These are phyloP conservation scores for Cadophora sp. DNA, from an alignment of 2,329 filamentous ascomycete species.

Conservation along the genomic window DNA sequence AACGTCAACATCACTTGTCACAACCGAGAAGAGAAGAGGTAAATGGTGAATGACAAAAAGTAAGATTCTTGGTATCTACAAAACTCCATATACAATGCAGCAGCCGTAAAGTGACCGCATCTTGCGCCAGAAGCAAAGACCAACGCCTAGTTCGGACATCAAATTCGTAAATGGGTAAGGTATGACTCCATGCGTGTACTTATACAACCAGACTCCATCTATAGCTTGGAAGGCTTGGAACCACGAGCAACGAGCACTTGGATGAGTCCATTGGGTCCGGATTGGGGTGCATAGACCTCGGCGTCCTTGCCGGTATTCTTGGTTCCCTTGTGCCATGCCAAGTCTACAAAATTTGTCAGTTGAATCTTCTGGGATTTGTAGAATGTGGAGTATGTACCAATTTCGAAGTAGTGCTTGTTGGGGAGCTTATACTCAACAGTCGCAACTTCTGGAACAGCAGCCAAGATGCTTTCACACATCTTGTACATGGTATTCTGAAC, in stretches of 20 bases:
- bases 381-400: slow-evolving; percentile 65
- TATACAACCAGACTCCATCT: slow-evolving; percentile 25
- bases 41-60: not conserved
- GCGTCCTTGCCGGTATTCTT: slow-evolving; percentile 97
- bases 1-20: not conserved
- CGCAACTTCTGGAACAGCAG: slow-evolving; percentile 72
- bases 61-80: slow-evolving; percentile 21
- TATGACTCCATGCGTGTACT: slow-evolving; percentile 1
- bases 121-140: not conserved
- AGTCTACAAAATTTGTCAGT: slow-evolving; percentile 59
- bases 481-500: slow-evolving; percentile 99
- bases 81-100: slow-evolving; percentile 27
- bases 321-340: slow-evolving; percentile 94
- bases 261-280: slow-evolving; percentile 92
- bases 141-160: slow-evolving; percentile 23
- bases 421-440: slow-evolving; percentile 84
- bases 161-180: not conserved
- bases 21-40: not conserved
- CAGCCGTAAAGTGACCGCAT: slow-evolving; percentile 1
- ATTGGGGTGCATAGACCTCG: slow-evolving; percentile 93
- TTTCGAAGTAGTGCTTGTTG: slow-evolving; percentile 99
- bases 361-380: slow-evolving; percentile 15
- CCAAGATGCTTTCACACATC: slow-evolving; percentile 90
- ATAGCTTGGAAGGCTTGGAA: slow-evolving; percentile 37
- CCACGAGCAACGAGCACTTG: slow-evolving; percentile 82